phyloP scores from a whole-genome alignment of 306 rosid species.

The Mimosa bimucronata region DNA sequence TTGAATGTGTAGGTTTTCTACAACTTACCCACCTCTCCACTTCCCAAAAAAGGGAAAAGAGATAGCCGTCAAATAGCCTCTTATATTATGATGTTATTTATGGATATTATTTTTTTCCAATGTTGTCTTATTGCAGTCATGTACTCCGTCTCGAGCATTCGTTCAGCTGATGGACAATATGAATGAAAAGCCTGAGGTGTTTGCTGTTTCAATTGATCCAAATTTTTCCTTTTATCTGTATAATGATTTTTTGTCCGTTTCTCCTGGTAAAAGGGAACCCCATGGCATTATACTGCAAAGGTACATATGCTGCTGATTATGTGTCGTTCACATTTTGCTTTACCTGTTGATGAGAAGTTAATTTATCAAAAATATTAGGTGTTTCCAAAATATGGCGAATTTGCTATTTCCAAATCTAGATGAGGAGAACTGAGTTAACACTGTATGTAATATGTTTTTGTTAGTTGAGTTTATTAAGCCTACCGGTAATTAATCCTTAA shows the following conservation, averaged over 20 bases:
- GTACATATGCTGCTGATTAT: conserved; percentile 45
- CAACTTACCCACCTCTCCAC: neutral
- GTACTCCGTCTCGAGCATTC: conserved; percentile 57
- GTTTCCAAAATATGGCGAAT: conserved; percentile 1
- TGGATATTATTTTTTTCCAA: conserved; percentile 17
- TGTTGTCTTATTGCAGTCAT: conserved; percentile 57
- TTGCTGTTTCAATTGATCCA: conserved; percentile 91
- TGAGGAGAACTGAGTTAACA: neutral
- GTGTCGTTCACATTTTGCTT: conserved; percentile 7
- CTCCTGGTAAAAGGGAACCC: conserved; percentile 70
- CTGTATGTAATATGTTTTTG: neutral
- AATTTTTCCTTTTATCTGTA: conserved; percentile 85
- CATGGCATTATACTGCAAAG: conserved; percentile 70
- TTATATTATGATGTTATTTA: conserved; percentile 1
- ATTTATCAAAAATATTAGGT: neutral
- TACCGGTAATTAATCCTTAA: neutral
- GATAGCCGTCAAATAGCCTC: conserved; percentile 6
- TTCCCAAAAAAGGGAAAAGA: neutral
- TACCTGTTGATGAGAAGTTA: conserved; percentile 9
- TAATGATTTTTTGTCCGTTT: conserved; percentile 69
- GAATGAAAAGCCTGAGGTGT: conserved; percentile 86
- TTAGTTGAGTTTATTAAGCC: neutral
- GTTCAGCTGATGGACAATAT: conserved; percentile 91
- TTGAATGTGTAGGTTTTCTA: conserved; percentile 71
- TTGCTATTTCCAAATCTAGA: neutral